Conservation (phyloP, 2,329 filamentous ascomycete genomes). For the Fusarium camptoceras region DNA sequence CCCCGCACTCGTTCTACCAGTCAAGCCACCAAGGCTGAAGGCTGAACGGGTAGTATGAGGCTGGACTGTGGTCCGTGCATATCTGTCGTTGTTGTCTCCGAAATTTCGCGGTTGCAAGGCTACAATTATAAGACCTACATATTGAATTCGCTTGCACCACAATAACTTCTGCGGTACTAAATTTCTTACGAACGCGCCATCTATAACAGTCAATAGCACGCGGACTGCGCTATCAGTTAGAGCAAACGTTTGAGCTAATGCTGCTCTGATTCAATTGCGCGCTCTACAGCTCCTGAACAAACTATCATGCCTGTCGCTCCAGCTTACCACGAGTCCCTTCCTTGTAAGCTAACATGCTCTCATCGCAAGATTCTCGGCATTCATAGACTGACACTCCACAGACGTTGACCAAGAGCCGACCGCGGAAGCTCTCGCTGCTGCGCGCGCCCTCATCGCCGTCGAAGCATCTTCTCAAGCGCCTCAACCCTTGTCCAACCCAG, state of each 20-base stretch:
- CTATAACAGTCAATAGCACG: background rate
- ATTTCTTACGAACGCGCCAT: background rate
- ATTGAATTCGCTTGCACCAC: background rate
- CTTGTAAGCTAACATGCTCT: conserved; percentile 67
- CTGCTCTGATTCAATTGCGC: background rate
- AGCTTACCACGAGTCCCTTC: conserved; percentile 79
- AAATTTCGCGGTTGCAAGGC: conserved; percentile 27
- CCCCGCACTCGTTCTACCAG: background rate
- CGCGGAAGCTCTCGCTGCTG: conserved; percentile 70
- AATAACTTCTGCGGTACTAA: background rate
- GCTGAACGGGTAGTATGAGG: conserved; percentile 5
- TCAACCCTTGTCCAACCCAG: conserved; percentile 64
- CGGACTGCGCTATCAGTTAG: background rate
- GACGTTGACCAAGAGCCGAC: conserved; percentile 85
- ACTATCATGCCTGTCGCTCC: conserved; percentile 47
- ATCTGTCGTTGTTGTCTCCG: background rate
- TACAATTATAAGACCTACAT: conserved; percentile 4
- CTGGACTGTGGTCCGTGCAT: conserved; percentile 34
- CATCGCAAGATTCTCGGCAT: background rate
- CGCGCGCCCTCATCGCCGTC: conserved; percentile 74
- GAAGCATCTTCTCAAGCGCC: conserved; percentile 66
- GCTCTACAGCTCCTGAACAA: conserved; percentile 14
- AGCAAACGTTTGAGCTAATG: background rate
- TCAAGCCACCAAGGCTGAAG: conserved; percentile 38
- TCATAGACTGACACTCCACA: conserved; percentile 53